Base-by-base conservation (phyloP, 2,329 filamentous ascomycete genomes). In the Moelleriella libera region DNA sequence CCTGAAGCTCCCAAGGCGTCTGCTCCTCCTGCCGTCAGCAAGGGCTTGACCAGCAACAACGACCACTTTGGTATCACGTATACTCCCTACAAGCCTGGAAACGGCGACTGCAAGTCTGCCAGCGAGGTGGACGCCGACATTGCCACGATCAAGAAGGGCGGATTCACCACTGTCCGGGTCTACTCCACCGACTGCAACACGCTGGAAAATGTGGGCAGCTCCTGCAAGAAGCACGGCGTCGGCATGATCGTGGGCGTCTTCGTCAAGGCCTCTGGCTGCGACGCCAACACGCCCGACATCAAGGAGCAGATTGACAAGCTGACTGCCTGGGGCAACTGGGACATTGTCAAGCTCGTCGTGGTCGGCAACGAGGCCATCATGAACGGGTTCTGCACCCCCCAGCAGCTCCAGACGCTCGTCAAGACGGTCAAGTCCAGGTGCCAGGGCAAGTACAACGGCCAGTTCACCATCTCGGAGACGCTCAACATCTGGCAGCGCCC, bases 121-220 rank as follows among this genome's bases (percentile, higher is more conserved):
- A 52, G 53, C n/a, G 63, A 75, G 44, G 78, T 90, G 50, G 61
- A 71, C 51, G 47, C 57, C 29, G 83, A 89, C 54, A 73, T 90
- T 54, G 62, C 65, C 40, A 55, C 64, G 50, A 83, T 90, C 60
- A 76, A 80, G 59, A 45, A 57, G 47, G 76, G 77, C 54, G 85
- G 84, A 50, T 88, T 89, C 76, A 67, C 67, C 53, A 70, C 76
- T 45, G 64, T 90, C 63, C 89, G 90, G 65, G 73, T 92, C 62
- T 97, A 97, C 80, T 87, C 83, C 54, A 89, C 88, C 56, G 89
- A 96, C 76, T 97, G 90, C 75, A 74, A 77, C 67, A 83, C 83
- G 48, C 83, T 94, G 51, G 68, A 80, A 62, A 82, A 78, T 66
- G 82, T 96, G 49, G 86, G 86, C 53, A 66, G 68, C 42, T 85